phyloP scores from a whole-genome alignment of 768 basidiomycete genomes.

The Strobilomyces echinocephalus region DNA sequence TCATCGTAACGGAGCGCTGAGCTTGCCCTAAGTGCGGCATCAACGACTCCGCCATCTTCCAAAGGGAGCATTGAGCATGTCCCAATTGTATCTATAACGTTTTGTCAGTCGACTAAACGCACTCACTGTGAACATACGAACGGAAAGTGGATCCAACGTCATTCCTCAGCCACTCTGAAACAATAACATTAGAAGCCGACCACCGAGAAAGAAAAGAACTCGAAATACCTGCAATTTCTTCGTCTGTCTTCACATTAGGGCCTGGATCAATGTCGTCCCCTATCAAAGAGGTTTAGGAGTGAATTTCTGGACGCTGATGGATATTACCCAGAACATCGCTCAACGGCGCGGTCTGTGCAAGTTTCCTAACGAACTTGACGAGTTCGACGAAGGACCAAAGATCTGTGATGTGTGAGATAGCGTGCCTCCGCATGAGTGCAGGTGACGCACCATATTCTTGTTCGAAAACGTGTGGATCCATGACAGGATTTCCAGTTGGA shows the following conservation, averaged over 20 bases:
- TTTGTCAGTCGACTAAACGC: neutral
- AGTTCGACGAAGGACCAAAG: neutral
- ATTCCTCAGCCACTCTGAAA: neutral
- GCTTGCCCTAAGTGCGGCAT: neutral
- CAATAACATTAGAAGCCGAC: neutral
- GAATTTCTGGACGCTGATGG: neutral
- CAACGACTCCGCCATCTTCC: constrained; percentile 1
- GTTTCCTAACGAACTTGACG: neutral
- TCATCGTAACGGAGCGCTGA: neutral
- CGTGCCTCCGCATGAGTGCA: neutral
- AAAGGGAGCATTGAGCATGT: constrained; percentile 3
- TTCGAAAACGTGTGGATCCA: constrained; percentile 2
- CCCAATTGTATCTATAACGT: neutral
- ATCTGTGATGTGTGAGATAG: neutral
- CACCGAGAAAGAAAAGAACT: neutral
- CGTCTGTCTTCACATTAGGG: neutral
- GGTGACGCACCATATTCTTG: neutral
- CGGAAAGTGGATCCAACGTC: neutral
- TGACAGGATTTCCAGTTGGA: neutral
- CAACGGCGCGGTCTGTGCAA: constrained; percentile 1
- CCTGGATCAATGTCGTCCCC: neutral
- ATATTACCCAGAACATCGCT: neutral
- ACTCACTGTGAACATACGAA: neutral
- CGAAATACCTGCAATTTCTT: neutral
- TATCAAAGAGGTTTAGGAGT: neutral